Percentiles rank a stretch among this genome's conserved stretches.
Conservation (phyloP, 768 basidiomycete species). For the Asterophora lycoperdoides region DNA sequence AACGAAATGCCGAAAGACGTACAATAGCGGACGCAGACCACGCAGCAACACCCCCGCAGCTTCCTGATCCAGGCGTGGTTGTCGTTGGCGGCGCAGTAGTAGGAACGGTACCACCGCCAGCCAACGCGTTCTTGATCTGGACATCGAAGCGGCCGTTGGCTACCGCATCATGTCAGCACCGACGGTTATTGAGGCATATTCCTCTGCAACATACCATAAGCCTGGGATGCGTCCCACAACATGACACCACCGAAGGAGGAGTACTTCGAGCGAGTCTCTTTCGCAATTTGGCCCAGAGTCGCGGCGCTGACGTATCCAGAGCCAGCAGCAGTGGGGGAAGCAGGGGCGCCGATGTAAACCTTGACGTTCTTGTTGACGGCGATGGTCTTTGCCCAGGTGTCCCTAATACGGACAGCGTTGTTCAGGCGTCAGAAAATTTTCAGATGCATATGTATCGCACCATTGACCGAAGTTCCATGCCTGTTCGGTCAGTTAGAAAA, state of each 20-base stretch:
- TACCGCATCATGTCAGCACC: constrained; percentile 5
- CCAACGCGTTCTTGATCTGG: constrained; percentile 39
- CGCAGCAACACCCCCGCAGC: constrained; percentile 38
- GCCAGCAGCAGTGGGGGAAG: constrained; percentile 45
- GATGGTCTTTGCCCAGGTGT: constrained; percentile 51
- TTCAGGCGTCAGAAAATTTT: neutral
- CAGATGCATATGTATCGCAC: constrained; percentile 20
- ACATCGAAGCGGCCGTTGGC: constrained; percentile 39
- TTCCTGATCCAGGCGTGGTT: constrained; percentile 20
- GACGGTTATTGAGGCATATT: constrained; percentile 1
- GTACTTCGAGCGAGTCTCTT: constrained; percentile 37
- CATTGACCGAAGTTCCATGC: constrained; percentile 47
- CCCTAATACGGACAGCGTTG: constrained; percentile 26
- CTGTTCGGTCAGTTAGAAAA: constrained; percentile 14
- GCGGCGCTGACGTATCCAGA: constrained; percentile 48
- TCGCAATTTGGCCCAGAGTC: constrained; percentile 38
- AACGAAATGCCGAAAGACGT: constrained; percentile 12
- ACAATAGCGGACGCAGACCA: constrained; percentile 39
- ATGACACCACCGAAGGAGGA: constrained; percentile 54
- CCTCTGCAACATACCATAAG: constrained; percentile 28
- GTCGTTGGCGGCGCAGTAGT: constrained; percentile 17
- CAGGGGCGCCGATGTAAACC: constrained; percentile 54
- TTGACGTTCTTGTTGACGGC: constrained; percentile 53
- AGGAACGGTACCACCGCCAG: constrained; percentile 19
- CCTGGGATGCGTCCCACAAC: constrained; percentile 42